Percentiles rank a stretch among this genome's conserved stretches.
Evolutionary conservation across 495 filamentous ascomycete genomes (phyloP).

Genomic region (Aspergillus cristatus): DNA sequence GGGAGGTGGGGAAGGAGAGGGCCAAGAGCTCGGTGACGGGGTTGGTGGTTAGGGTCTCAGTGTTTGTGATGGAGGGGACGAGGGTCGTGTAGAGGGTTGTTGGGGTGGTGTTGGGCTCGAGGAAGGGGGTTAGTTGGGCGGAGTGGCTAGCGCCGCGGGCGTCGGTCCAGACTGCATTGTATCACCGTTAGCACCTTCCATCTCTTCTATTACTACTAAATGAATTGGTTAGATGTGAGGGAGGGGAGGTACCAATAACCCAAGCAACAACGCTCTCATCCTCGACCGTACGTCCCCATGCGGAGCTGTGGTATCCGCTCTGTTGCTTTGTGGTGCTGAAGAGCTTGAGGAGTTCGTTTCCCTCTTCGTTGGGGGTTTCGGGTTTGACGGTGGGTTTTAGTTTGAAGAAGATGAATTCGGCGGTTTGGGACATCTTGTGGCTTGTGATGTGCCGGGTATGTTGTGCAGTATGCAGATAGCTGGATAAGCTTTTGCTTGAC

Average conservation of each 20-base stretch:
- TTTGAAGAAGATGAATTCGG: constrained; percentile 35
- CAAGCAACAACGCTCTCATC: constrained; percentile 30
- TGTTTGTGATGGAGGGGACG: constrained; percentile 19
- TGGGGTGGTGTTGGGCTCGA: constrained; percentile 14
- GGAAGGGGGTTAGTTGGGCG: constrained; percentile 15
- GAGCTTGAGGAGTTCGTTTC: constrained; percentile 17
- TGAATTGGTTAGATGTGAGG: background rate
- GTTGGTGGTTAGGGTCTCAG: constrained; percentile 25
- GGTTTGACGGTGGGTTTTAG: constrained; percentile 30
- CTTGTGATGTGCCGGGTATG: background rate
- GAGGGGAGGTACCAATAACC: constrained; percentile 24
- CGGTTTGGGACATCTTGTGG: constrained; percentile 12
- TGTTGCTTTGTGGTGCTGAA: constrained; percentile 23
- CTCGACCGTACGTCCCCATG: constrained; percentile 32
- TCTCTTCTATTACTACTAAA: constrained; percentile 1
- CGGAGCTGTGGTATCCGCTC: constrained; percentile 28
- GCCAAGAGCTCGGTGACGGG: constrained; percentile 31
- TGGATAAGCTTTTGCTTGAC: no score
- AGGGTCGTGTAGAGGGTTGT: constrained; percentile 25
- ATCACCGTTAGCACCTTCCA: background rate
- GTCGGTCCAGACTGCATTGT: constrained; percentile 30
- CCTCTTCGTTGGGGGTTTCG: constrained; percentile 30
- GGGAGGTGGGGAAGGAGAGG: constrained; percentile 21
- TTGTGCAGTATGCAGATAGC: background rate
- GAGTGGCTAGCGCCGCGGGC: constrained; percentile 17